Conservation (phyloP, 2,329 filamentous ascomycete species). For the Colletotrichum eremochloae region DNA sequence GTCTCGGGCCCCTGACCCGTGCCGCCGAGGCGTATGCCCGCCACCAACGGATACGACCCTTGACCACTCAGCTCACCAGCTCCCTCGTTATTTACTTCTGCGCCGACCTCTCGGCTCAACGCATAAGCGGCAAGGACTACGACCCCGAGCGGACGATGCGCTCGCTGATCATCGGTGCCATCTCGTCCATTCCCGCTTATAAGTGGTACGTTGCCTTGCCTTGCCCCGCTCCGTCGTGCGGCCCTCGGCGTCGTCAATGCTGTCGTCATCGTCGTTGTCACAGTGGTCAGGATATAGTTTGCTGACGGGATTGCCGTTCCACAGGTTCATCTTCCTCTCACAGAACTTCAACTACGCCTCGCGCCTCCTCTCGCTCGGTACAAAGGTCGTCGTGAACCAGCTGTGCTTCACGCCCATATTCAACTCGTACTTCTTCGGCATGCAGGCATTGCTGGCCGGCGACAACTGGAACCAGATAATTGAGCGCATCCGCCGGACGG, state of each 20-base stretch:
- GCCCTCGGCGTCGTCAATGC: neutral
- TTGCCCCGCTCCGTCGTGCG: too few relatives aligned
- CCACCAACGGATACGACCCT: slow-evolving; percentile 79
- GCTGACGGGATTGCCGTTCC: neutral
- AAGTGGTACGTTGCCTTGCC: slow-evolving; percentile 73
- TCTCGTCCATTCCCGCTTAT: slow-evolving; percentile 82
- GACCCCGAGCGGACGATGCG: slow-evolving; percentile 77
- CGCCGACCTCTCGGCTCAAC: slow-evolving; percentile 83
- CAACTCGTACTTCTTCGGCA: slow-evolving; percentile 85
- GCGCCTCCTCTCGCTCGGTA: slow-evolving; percentile 75
- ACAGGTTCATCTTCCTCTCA: slow-evolving; percentile 83
- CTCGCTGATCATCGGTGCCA: slow-evolving; percentile 79
- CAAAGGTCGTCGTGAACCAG: slow-evolving; percentile 87
- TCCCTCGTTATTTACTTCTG: slow-evolving; percentile 83
- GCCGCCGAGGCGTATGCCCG: slow-evolving; percentile 73
- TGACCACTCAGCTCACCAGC: slow-evolving; percentile 82
- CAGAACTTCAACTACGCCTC: slow-evolving; percentile 87
- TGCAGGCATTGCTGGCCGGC: slow-evolving; percentile 81
- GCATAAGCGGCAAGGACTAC: slow-evolving; percentile 73
- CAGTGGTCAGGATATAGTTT: neutral
- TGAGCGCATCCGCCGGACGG: slow-evolving; percentile 79
- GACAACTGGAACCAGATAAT: slow-evolving; percentile 73
- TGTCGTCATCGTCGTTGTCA: neutral
- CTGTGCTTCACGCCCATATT: slow-evolving; percentile 84
- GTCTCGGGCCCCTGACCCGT: slow-evolving; percentile 69